phyloP scores from a whole-genome alignment of 306 rosid species.

The Canavalia gladiata region DNA sequence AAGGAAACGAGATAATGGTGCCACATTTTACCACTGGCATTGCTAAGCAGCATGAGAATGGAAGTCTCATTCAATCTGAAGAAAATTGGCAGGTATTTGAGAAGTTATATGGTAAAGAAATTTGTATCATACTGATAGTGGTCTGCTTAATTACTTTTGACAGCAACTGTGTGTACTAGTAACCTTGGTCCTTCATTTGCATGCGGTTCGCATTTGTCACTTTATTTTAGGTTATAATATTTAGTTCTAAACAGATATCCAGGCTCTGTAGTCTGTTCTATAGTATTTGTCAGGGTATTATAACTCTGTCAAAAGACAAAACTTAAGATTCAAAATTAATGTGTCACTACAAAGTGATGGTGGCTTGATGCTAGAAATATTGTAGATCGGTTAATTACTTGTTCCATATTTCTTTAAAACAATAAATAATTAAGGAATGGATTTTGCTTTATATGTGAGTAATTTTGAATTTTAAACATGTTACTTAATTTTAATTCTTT shows the following conservation, averaged over 20 bases:
- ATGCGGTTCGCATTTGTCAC: slow-evolving; percentile 24
- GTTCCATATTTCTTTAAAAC: slow-evolving; percentile 22
- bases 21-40: slow-evolving; percentile 50
- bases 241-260: slow-evolving; percentile 11
- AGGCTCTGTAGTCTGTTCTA: slow-evolving; percentile 3
- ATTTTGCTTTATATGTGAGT: background rate
- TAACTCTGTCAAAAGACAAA: slow-evolving; percentile 2
- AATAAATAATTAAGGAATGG: background rate
- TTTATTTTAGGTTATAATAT: slow-evolving; percentile 2
- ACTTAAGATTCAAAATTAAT: background rate
- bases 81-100: slow-evolving; percentile 71
- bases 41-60: slow-evolving; percentile 49
- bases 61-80: slow-evolving; percentile 56
- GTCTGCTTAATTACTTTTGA: background rate
- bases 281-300: background rate
- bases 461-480: background rate
- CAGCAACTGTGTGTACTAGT: slow-evolving; percentile 22
- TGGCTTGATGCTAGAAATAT: background rate
- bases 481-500: slow-evolving; percentile 13
- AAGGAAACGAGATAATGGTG: slow-evolving; percentile 55
- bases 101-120: slow-evolving; percentile 8
- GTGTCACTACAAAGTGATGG: slow-evolving; percentile 11
- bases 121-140: background rate
- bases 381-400: background rate
- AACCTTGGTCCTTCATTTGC: slow-evolving; percentile 9